Conservation (phyloP, 306 rosid genomes). For the Sindora glabra region DNA sequence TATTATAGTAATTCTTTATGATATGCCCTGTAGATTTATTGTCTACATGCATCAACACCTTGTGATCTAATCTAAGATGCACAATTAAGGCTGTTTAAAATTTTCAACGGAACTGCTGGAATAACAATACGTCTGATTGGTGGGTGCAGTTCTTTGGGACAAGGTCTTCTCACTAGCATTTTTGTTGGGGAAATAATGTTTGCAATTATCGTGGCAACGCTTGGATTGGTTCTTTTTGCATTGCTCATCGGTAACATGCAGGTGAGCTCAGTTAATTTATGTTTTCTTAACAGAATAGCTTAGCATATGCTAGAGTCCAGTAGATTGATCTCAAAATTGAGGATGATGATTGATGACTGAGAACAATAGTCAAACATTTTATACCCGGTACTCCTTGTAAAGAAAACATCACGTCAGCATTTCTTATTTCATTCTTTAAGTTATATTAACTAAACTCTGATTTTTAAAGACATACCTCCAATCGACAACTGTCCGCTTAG, state of each 20-base stretch:
- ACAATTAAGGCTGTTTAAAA: no score
- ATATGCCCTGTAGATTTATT: no score
- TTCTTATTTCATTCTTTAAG: neutral
- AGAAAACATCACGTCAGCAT: neutral
- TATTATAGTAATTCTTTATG: neutral
- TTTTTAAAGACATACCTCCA: constrained; percentile 63
- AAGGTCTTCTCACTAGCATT: constrained; percentile 79
- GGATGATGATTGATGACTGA: neutral
- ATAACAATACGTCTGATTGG: no score
- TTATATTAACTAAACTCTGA: neutral
- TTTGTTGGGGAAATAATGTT: constrained; percentile 76
- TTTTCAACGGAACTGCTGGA: no score
- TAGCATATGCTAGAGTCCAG: neutral
- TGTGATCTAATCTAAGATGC: no score
- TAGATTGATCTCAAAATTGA: neutral
- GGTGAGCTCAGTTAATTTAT: constrained; percentile 31
- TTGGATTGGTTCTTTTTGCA: constrained; percentile 85
- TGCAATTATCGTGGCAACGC: constrained; percentile 70
- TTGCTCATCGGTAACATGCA: constrained; percentile 95
- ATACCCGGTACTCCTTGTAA: no score
- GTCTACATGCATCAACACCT: no score
- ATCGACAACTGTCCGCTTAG: constrained; percentile 43
- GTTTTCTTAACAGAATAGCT: neutral
- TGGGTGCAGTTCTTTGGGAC: constrained; percentile 81
- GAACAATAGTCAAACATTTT: no score